Percentiles rank a stretch among this genome's conserved stretches.
These are phyloP conservation scores for Fusarium brachygibbosum DNA, from an alignment of 2,329 filamentous ascomycete species.

Conservation along the genomic window DNA sequence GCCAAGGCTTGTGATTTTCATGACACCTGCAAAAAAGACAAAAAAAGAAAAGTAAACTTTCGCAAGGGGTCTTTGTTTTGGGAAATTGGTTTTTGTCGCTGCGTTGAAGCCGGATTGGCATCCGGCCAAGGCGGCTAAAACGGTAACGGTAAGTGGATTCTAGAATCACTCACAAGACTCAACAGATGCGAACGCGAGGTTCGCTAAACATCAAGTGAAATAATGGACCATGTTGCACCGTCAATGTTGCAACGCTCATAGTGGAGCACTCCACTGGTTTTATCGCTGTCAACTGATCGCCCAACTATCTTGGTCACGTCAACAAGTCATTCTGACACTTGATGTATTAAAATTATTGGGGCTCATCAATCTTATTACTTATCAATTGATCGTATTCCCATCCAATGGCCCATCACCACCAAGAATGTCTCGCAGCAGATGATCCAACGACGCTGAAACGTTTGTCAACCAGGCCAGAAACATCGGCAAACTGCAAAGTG, in stretches of 20 bases:
- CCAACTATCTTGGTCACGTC: too few relatives aligned
- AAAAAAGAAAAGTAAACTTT: not conserved
- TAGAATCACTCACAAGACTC: not conserved
- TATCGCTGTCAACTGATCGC: not conserved
- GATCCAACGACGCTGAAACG: not conserved
- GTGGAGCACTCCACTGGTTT: not conserved
- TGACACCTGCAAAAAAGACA: not conserved
- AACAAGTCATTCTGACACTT: not conserved
- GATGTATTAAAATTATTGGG: not conserved
- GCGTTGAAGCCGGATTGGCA: not conserved
- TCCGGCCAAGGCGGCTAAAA: not conserved
- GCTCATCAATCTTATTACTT: not conserved
- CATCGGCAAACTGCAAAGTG: not conserved
- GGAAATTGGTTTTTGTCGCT: not conserved
- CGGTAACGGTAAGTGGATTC: not conserved
- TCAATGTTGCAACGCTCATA: not conserved
- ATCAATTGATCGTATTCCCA: not conserved
- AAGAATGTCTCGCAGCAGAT: not conserved
- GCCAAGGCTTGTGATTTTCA: conserved; percentile 1
- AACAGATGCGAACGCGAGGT: not conserved
- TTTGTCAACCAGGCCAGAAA: not conserved
- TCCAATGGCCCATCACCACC: not conserved
- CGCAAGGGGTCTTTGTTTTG: not conserved
- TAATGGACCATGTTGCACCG: not conserved
- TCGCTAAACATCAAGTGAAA: not conserved